Evolutionary conservation across 345 rosid species (phyloP), one percentile per base, ranked within the genome.

Genomic region (Sonneratia caseolaris): DNA sequence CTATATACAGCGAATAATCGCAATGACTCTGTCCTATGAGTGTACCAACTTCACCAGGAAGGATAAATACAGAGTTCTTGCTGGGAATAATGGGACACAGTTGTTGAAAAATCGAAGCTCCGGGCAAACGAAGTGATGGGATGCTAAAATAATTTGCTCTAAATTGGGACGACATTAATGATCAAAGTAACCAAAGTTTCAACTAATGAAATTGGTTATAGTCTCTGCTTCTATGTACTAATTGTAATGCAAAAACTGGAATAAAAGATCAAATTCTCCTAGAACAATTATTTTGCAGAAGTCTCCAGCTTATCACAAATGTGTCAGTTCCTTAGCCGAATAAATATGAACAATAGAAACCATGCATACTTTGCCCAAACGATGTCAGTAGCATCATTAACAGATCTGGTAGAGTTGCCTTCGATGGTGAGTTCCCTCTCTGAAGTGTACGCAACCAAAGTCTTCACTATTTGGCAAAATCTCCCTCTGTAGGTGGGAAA

Each of bases 401-500:
- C 2, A 7, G 90, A 83, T 65, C 67, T 80, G 53, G 71, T 62
- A 64, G 96, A 86, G 74, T 64, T 61, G 6, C 83, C 76, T 77
- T 71, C 73, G 6, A 66, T 24, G 16, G 32, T 0, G 32, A 27
- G 32, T 27, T 27, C 32, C 32, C 32, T 27, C 32, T 27, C 32
- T 27, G 70, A 62, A 18, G 78, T 74, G 76, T 89, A 78, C 2
- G 80, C 56, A 56, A 88, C 37, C 24, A 93, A 74, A 37, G 80
- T 78, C 84, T 86, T 93, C 78, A 93, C 91, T 45, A 88, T 86
- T 61, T 84, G 87, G 2, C 90, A 83, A 43, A 78, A 91, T 76
- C 73, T 84, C 80, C 97, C 83, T 68, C 96, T 81, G 67, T 91
- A 85, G 0, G 98, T 91, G 0, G 97, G 91, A 56, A 89, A 75